Base-by-base conservation (phyloP, 2,329 filamentous ascomycete species). In the Hirsutella rhossiliensis region DNA sequence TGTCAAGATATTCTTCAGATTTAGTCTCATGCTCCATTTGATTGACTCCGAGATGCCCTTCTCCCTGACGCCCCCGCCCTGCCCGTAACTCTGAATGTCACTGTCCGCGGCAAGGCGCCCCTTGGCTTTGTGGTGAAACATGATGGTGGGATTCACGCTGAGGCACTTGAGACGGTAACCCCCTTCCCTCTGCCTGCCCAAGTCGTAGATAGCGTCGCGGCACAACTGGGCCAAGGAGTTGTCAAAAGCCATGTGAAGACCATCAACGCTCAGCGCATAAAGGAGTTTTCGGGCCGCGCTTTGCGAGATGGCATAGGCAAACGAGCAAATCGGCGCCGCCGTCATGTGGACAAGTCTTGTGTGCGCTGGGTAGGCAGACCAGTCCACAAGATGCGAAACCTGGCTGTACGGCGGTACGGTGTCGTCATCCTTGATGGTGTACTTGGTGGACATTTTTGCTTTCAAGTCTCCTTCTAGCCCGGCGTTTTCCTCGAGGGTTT, bases 271-370 rank as follows among this genome's bases (percentile, higher is more conserved):
- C 38, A 71, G 59, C 49, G 65, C 61, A 48, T 63, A 65, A 3
- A 73, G 56, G 11, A 72, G 46, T 45, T 60, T 62, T 6, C 63
- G 57, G 3, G 69, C 70, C 0, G 64, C 67, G 11, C 51, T 49
- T 47, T 65, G 68, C n/a, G 60, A 64, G 32, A 73, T 57, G 0
- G 62, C 69, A 46, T 73, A 72, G 13, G 58, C 63, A 41, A 67
- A 60, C 5, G 61, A 61, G 53, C 65, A 69, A 32, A 66, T 57
- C 11, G 63, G 69, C 0, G 64, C 56, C 0, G 63, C 65, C 41
- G 62, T 65, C n/a, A 59, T 55, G 51, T 71, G 67, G 0, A 68
- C 60, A 0, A 69, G 57, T 1, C 69, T 58, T 0, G 66, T 71
- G 48, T 68, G 66, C 2, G 58, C 48, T 1, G 61, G 56, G 34